Evolutionary conservation across 805 yeast species (phyloP).

Genomic region (Blastobotrys chiropterorum): DNA sequence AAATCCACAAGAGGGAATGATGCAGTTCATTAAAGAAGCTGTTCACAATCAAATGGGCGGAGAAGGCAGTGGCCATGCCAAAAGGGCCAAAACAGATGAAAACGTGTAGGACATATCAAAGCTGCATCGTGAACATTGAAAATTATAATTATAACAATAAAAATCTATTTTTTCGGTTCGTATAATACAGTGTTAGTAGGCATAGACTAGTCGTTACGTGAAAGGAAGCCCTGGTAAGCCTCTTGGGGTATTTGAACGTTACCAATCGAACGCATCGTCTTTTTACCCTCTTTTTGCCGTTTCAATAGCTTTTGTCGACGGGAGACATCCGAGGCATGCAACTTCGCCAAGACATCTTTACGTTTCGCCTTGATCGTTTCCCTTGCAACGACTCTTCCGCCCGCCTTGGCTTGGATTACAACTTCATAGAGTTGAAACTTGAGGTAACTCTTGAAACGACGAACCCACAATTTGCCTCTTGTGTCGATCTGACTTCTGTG

Average conservation of each 20-base stretch:
- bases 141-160: too few relatives aligned
- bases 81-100: conserved; percentile 4
- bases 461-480: conserved; percentile 76
- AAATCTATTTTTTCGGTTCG: too few relatives aligned
- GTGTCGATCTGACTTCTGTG: conserved; percentile 70
- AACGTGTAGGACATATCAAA: neutral
- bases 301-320: conserved; percentile 82
- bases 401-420: conserved; percentile 80
- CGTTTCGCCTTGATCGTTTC: conserved; percentile 91
- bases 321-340: conserved; percentile 90
- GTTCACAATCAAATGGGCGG: conserved; percentile 48
- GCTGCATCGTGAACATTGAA: too few relatives aligned
- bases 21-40: conserved; percentile 58
- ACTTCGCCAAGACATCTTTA: conserved; percentile 87
- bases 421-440: conserved; percentile 86
- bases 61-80: conserved; percentile 1
- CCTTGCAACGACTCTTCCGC: conserved; percentile 72
- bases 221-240: conserved; percentile 81
- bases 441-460: conserved; percentile 70
- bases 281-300: conserved; percentile 92
- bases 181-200: conserved; percentile 8
- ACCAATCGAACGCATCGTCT: conserved; percentile 73
- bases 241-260: conserved; percentile 72
- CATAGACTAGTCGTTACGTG: conserved; percentile 13
- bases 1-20: conserved; percentile 72